Evolutionary conservation across 83 land plant species (phyloP).

Genomic region (Diphasiastrum complanatum): DNA sequence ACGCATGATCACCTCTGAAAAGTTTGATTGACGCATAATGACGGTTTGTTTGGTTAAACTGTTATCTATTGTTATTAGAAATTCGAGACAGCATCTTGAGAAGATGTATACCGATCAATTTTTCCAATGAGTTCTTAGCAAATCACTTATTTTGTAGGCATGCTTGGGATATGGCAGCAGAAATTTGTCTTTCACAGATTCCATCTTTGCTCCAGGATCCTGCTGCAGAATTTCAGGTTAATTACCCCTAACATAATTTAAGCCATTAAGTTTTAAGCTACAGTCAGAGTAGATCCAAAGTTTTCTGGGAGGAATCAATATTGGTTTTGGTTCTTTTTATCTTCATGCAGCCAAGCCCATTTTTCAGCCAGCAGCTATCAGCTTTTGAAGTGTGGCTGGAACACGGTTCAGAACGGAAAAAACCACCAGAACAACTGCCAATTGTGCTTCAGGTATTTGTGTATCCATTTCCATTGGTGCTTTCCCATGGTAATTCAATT

Average conservation of each 20-base stretch:
- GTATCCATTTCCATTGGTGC: background rate
- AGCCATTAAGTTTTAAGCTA: too few species aligned
- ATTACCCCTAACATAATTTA: background rate
- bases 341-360: constrained; percentile 84
- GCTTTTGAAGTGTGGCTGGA: constrained; percentile 99
- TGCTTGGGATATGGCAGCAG: constrained; percentile 99
- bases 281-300: too few species aligned
- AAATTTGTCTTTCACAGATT: constrained; percentile 86
- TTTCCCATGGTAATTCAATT: too few species aligned
- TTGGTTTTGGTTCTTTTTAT: too few species aligned
- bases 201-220: constrained; percentile 63
- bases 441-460: constrained; percentile 81
- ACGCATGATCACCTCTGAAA: too few species aligned
- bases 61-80: too few species aligned
- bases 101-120: too few species aligned
- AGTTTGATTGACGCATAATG: background rate
- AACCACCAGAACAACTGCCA: constrained; percentile 95
- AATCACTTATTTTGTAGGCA: constrained; percentile 54
- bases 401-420: constrained; percentile 85
- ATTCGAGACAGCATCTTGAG: too few species aligned
- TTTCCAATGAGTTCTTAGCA: too few species aligned
- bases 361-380: constrained; percentile 86
- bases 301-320: too few species aligned
- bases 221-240: constrained; percentile 77
- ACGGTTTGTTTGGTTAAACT: too few species aligned